These are phyloP conservation scores for Aspergillus sp. DNA, from an alignment of 2,329 filamentous ascomycete genomes.

Conservation along the genomic window DNA sequence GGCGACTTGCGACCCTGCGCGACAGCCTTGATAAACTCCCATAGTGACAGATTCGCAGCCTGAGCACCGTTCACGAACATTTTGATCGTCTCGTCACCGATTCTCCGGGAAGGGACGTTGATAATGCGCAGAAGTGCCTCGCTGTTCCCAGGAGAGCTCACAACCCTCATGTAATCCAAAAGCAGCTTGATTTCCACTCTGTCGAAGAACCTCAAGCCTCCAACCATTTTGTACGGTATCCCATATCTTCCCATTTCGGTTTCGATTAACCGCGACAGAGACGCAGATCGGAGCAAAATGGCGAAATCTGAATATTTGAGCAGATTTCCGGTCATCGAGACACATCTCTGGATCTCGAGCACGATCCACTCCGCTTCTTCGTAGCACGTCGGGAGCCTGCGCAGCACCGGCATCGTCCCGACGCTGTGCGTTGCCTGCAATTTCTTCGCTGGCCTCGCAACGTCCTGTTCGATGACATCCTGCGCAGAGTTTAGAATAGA, in stretches of 20 bases:
- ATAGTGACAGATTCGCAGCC: constrained; percentile 59
- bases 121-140: constrained; percentile 77
- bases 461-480: constrained; percentile 84
- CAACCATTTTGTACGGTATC: constrained; percentile 87
- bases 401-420: constrained; percentile 72
- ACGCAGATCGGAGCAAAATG: constrained; percentile 75
- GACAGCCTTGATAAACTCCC: constrained; percentile 59
- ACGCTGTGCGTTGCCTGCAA: constrained; percentile 71
- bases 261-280: constrained; percentile 79
- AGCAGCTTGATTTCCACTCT: constrained; percentile 79
- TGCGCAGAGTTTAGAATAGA: constrained; percentile 73
- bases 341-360: constrained; percentile 65
- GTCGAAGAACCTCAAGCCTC: constrained; percentile 85
- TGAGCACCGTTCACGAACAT: constrained; percentile 69
- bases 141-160: constrained; percentile 77
- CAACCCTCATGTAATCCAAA: constrained; percentile 77
- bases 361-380: constrained; percentile 85
- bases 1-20: constrained; percentile 46
- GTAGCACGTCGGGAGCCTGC: constrained; percentile 60
- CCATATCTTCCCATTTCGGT: constrained; percentile 69
- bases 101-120: constrained; percentile 71
- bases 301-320: constrained; percentile 70
- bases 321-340: constrained; percentile 63
- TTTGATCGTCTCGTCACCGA: constrained; percentile 73
- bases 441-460: constrained; percentile 66